Base-by-base conservation (phyloP, 768 basidiomycete genomes). In the Psilocybe azurescens region DNA sequence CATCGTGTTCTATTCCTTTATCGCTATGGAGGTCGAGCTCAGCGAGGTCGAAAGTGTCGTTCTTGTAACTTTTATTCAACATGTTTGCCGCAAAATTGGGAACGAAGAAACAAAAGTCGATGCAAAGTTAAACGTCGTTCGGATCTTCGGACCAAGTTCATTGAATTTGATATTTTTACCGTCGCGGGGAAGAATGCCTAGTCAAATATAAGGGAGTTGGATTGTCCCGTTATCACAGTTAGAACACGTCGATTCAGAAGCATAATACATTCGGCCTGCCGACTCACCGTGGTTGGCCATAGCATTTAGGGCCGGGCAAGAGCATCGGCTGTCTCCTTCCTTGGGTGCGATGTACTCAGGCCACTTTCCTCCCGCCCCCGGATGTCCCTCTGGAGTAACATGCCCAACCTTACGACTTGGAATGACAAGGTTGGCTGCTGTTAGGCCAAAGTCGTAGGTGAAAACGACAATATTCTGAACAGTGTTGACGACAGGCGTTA, bases 211-310 rank as follows among this genome's bases (percentile, higher is more conserved):
- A 56, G 18, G 44, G 50, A 33, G 3, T 7, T n/a, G n/a, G n/a
- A 41, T 2, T 50, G 33, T 44, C 29, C 48, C 29, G 13, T 29
- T 11, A 29, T 9, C 16, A 47, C 29, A 13, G 13, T 5, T 81
- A 76, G 8, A 50, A 16, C n/a, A n/a, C n/a, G n/a, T 9, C 76
- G 48, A 78, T 3, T 44, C 78, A 63, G 79, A 77, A 47, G 30
- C 33, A 33, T 9, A 9, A 33, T 33, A 36, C 2, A 20, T 2
- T 36, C 8, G n/a, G 2, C 18, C 9, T 16, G 2, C 5, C 5
- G 7, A 61, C 76, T 33, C 41, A 92, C 92, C 93, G 62, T 94
- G 92, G 70, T 94, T 94, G 6, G 92, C 90, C 84, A 94, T 78
- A 0, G 90, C 88, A 65, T 94, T 94, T 61, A 94, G 71, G 11